Evolutionary conservation across 1,139 yeast genomes (phyloP).

Genomic region (Nakaseomyces kungkrabaensis): DNA sequence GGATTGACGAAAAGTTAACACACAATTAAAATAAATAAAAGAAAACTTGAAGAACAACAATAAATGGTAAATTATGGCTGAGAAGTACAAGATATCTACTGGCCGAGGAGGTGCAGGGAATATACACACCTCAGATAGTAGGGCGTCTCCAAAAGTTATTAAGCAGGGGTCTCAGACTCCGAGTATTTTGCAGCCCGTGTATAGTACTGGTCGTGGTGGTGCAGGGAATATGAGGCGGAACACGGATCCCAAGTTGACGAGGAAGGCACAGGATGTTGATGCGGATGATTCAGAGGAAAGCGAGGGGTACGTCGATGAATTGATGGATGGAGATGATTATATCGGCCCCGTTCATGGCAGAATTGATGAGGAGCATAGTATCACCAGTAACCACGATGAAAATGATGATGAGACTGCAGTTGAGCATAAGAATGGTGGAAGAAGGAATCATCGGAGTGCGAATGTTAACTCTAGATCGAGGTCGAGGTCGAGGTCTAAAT

Average conservation of each 20-base stretch:
- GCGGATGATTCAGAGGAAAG: conserved; percentile 21
- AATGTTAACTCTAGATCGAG: neutral
- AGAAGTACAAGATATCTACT: conserved; percentile 36
- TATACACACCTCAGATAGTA: conserved; percentile 38
- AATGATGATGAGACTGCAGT: conserved; percentile 2
- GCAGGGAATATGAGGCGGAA: conserved; percentile 68
- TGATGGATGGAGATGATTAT: conserved; percentile 21
- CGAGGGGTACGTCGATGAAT: conserved; percentile 8
- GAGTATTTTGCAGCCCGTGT: conserved; percentile 44
- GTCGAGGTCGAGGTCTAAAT: neutral
- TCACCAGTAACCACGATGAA: neutral
- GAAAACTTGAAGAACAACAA: neutral
- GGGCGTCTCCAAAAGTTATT: conserved; percentile 45
- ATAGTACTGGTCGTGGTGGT: conserved; percentile 76
- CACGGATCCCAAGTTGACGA: conserved; percentile 49
- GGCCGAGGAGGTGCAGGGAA: conserved; percentile 83
- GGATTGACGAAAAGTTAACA: too few species aligned
- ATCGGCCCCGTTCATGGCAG: conserved; percentile 12
- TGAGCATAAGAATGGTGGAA: neutral
- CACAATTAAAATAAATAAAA: neutral
- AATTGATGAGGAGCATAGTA: neutral
- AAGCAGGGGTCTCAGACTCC: conserved; percentile 62
- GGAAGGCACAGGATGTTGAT: conserved; percentile 66
- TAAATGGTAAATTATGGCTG: neutral
- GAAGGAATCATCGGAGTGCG: neutral